Evolutionary conservation across 2,329 filamentous ascomycete genomes (phyloP), one percentile per base, ranked within the genome.

Genomic region (Aspergillus oerlinghausenensis): DNA sequence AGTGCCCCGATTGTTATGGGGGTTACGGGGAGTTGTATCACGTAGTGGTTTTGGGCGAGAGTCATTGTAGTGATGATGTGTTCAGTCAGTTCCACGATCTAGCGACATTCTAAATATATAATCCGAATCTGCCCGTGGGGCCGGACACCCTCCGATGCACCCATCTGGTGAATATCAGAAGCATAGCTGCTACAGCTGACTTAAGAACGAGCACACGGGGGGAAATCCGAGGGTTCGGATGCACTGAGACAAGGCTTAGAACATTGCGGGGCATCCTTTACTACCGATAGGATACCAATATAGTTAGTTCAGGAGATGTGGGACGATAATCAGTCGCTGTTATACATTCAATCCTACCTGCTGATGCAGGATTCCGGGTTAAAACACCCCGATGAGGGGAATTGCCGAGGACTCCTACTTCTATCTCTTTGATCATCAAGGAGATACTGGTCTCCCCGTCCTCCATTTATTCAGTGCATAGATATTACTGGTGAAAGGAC

Each of bases 21-120:
- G 9, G 68, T 69, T 17, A 55, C 55, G 8, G 70, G 70, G 6
- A 73, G 68, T 45, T 68, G 62, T 42, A 73, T 65, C 17, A 73
- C 58, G 52, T 72, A 69, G 50, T 63, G 63, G 32, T 63, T 65
- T 50, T 61, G 53, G 23, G 58, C 53, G 7, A 64, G 56, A 53
- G 58, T 53, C 62, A 64, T 64, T 35, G 4, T 60, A 35, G n/a
- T 7, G 6, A 11, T 19, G 14, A 17, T 26, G 47, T 25, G 26
- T 45, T 17, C 32, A 17, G 14, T 38, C 32, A 17, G 32, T 38
- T 2, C 14, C 4, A 7, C 5, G 14, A 38, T 6, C 32, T 17
- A 35, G 14, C 14, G 6, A 17, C 14, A 17, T 38, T n/a, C 14
- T 35, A 17, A 35, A 35, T 35, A 35, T 6, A 35, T 35, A 14